Evolutionary conservation across 306 rosid species (phyloP), one percentile per base, ranked within the genome.

Genomic region (Vigna trinervia): DNA sequence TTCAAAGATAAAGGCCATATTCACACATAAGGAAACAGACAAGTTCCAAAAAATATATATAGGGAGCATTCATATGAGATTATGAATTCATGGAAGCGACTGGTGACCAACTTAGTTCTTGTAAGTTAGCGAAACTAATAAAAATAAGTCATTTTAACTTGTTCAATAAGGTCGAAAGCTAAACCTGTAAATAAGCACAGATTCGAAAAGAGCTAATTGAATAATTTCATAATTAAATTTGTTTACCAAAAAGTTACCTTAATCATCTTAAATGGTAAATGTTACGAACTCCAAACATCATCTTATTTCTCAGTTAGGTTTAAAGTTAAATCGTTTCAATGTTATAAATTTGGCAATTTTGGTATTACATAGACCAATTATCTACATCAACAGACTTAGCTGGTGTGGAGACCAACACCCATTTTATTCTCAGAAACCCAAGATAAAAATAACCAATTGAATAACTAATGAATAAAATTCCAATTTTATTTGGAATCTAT

Each of bases 1-100:
- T 74, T 22, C 19, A 6, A 79, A 78, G 46, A 79, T 69, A 56
- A 71, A 47, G 43, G 71, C 68, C 13, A 52, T 22, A 63, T 36
- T 36, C 64, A 71, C 32, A 34, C 59, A 63, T 51, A 39, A 73
- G 26, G 13, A 51, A 69, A 56, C 46, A 69, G 32, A 69, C 10
- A 43, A 69, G 71, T 32, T 78, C 62, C 54, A 1, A 23, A 61
- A 26, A 30, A 14, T 32, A 60, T 57, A 51, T 46, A 17, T 12
- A 22, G 38, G 52, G 32, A 8, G 17, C n/a, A 39, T 20, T 39
- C 12, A 11, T 14, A 41, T 19, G 10, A 64, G 30, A 26, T 4
- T n/a, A n/a, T 36, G 14, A 48, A 12, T 63, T 64, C 17, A 64
- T 38, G 51, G 70, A 64, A 38, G 48, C 39, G 30, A 39, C 50